These are phyloP conservation scores for Nannochloropsis gaditana DNA, from an alignment of 108 stramenopile species.

Conservation along the genomic window DNA sequence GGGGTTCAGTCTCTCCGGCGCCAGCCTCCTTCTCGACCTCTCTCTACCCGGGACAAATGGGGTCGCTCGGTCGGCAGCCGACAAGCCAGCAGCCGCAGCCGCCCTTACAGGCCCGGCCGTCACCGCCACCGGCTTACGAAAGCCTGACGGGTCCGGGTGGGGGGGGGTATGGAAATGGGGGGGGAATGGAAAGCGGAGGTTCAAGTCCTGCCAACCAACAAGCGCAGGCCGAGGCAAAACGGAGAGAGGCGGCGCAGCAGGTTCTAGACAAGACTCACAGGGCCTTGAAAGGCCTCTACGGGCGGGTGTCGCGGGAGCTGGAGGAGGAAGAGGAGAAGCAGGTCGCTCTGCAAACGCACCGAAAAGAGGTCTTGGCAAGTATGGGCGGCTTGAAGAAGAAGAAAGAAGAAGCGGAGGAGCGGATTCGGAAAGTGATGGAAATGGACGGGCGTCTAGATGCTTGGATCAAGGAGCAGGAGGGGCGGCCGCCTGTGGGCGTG, in stretches of 20 bases:
- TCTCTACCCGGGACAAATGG: background rate
- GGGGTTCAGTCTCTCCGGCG: slow-evolving; percentile 16
- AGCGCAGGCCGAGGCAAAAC: background rate
- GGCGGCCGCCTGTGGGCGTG: background rate
- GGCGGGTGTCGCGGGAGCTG: slow-evolving; percentile 24
- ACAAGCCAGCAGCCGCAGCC: background rate
- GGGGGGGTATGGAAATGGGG: background rate
- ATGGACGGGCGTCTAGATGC: slow-evolving; percentile 26
- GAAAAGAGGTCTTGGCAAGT: slow-evolving; percentile 16
- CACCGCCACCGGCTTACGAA: background rate
- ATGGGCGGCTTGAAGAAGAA: slow-evolving; percentile 24
- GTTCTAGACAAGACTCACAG: slow-evolving; percentile 27
- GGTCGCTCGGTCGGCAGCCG: background rate
- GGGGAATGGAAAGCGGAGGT: no score
- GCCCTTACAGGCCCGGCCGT: background rate
- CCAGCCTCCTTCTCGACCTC: background rate
- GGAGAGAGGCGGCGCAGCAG: slow-evolving; percentile 18
- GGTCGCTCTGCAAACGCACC: slow-evolving; percentile 24
- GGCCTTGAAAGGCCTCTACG: slow-evolving; percentile 22
- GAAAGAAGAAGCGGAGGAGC: slow-evolving; percentile 28
- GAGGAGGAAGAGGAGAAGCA: slow-evolving; percentile 25
- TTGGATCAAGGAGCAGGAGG: slow-evolving; percentile 27
- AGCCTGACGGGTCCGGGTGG: background rate
- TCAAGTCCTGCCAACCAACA: background rate
- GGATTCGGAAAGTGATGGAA: background rate